phyloP scores from a whole-genome alignment of 2,329 filamentous ascomycete species.

The Phoma sp. region DNA sequence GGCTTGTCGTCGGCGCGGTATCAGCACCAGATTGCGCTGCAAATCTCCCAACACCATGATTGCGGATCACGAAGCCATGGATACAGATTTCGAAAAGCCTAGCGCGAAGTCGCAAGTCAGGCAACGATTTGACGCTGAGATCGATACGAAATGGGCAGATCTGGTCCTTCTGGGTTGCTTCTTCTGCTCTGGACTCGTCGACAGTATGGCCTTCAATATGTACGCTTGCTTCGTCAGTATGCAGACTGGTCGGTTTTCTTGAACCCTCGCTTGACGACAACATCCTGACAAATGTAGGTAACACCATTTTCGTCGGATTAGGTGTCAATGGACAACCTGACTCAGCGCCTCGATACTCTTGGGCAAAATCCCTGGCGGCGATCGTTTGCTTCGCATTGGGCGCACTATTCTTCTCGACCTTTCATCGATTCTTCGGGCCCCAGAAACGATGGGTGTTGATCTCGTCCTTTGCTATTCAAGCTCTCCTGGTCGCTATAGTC shows the following conservation, averaged over 20 bases:
- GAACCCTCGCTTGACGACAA: too few relatives aligned
- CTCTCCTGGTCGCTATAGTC: slow-evolving; percentile 58
- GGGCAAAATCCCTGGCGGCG: slow-evolving; percentile 31
- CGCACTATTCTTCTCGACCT: slow-evolving; percentile 56
- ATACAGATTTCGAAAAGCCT: slow-evolving; percentile 3
- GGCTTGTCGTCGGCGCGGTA: background rate
- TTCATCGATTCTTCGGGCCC: slow-evolving; percentile 61
- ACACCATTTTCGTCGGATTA: slow-evolving; percentile 68
- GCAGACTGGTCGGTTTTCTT: slow-evolving; percentile 54
- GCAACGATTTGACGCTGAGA: slow-evolving; percentile 16
- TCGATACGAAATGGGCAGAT: slow-evolving; percentile 24
- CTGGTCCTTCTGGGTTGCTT: slow-evolving; percentile 52
- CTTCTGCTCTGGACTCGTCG: slow-evolving; percentile 56
- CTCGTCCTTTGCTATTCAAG: slow-evolving; percentile 60
- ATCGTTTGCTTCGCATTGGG: slow-evolving; percentile 61
- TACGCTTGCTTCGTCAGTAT: slow-evolving; percentile 60
- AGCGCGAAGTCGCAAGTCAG: slow-evolving; percentile 9
- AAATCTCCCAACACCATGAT: background rate
- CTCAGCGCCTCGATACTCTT: slow-evolving; percentile 48
- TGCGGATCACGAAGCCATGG: slow-evolving; percentile 2
- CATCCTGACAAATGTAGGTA: slow-evolving; percentile 51
- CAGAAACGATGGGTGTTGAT: slow-evolving; percentile 55
- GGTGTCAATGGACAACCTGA: slow-evolving; percentile 61
- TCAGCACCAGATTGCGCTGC: background rate
- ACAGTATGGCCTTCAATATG: slow-evolving; percentile 56